A percentile compares a stretch with the other conserved stretches of the same genome.
Conservation (phyloP, 805 yeast genomes). For the Teunomyces funiuensis region DNA sequence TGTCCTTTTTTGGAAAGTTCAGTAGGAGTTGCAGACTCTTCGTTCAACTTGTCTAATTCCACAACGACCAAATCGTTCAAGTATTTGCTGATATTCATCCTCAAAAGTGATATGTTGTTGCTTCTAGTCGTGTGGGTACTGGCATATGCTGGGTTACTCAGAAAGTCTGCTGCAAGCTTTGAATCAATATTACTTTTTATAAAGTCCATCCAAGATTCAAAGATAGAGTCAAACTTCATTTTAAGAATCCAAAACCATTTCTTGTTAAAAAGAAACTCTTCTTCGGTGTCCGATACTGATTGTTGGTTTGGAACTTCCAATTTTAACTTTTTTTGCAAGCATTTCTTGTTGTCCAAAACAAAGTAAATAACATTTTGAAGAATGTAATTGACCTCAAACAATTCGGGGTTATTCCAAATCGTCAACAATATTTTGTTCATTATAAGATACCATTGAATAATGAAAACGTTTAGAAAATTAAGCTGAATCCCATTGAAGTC, state of each 20-base stretch:
- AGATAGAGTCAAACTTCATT: constrained; percentile 20
- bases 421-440: constrained; percentile 40
- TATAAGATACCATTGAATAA: constrained; percentile 46
- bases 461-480: constrained; percentile 34
- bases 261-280: constrained; percentile 24
- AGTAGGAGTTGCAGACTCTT: constrained; percentile 1
- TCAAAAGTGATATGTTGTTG: constrained; percentile 16
- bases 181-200: constrained; percentile 10
- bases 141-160: constrained; percentile 1
- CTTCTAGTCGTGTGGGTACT: constrained; percentile 7
- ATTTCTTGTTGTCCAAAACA: constrained; percentile 42
- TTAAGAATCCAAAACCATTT: constrained; percentile 27
- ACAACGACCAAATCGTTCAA: constrained; percentile 13
- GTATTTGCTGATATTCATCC: constrained; percentile 15
- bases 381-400: constrained; percentile 20
- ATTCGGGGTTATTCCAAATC: constrained; percentile 24
- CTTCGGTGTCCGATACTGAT: constrained; percentile 6
- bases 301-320: constrained; percentile 2
- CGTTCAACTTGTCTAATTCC: constrained; percentile 11
- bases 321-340: constrained; percentile 7
- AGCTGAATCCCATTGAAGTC: constrained; percentile 25
- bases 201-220: constrained; percentile 26
- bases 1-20: background rate
- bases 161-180: constrained; percentile 4
- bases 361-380: constrained; percentile 49